Evolutionary conservation across 192 early-diverging fungal species (phyloP).

Genomic region (Coemansia sp.): DNA sequence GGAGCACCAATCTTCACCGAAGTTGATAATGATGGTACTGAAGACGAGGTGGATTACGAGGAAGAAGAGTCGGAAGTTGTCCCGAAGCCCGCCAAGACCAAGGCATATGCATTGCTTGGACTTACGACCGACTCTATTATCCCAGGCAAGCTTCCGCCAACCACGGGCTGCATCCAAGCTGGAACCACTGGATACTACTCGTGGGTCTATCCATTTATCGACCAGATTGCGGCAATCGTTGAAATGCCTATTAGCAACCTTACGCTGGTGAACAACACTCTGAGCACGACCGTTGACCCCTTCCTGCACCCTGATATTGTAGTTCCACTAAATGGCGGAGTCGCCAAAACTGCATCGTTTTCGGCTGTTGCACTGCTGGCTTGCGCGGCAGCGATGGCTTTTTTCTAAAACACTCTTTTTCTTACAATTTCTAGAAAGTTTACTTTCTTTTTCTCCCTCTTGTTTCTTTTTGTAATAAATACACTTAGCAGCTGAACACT

Average conservation of each 20-base stretch:
- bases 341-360: not conserved
- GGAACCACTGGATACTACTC: constrained; percentile 14
- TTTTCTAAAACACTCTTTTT: not conserved
- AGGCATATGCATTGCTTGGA: constrained; percentile 13
- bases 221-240: constrained; percentile 3
- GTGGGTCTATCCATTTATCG: constrained; percentile 17
- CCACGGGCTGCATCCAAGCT: not conserved
- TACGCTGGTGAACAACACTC: not conserved
- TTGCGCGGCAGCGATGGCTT: not conserved
- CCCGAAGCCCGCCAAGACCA: not conserved
- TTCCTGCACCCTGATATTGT: not conserved
- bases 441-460: not conserved
- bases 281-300: not conserved
- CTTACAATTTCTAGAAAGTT: not conserved
- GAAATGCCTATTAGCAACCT: not conserved
- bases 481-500: not conserved
- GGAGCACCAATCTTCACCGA: constrained; percentile 12
- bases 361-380: not conserved
- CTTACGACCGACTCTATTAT: constrained; percentile 6
- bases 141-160: not conserved
- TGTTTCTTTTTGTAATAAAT: not conserved
- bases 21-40: not conserved
- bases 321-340: not conserved
- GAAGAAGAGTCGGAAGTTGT: not conserved
- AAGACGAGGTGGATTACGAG: not conserved